Evolutionary conservation across 108 stramenopile species (phyloP).

Genomic region (Cyclotella baltica): DNA sequence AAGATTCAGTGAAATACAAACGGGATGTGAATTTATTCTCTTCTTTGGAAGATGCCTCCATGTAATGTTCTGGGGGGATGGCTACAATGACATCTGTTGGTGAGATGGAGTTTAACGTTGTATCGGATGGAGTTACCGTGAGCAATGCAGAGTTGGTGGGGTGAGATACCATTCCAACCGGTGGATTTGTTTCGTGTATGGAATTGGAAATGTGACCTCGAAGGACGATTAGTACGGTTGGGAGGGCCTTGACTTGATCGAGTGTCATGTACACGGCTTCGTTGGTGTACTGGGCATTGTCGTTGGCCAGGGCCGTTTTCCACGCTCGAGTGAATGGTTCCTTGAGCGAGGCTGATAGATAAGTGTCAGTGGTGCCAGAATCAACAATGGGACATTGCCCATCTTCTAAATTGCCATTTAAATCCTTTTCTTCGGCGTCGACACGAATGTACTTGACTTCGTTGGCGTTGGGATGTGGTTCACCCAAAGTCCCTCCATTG

Average conservation of each 20-base stretch:
- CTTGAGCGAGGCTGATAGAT: conserved; percentile 34
- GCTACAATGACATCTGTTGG: conserved; percentile 75
- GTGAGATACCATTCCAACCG: conserved; percentile 38
- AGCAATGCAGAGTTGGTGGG: conserved; percentile 31
- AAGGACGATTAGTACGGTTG: conserved; percentile 72
- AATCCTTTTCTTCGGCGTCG: conserved; percentile 18
- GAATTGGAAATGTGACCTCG: conserved; percentile 23
- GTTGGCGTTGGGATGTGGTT: not conserved
- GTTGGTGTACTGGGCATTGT: conserved; percentile 41
- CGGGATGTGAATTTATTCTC: conserved; percentile 55
- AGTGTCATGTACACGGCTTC: conserved; percentile 48
- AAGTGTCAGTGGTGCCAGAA: conserved; percentile 66
- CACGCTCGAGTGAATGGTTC: conserved; percentile 40
- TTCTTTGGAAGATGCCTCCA: conserved; percentile 65
- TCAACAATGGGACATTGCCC: conserved; percentile 53
- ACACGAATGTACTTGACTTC: conserved; percentile 20
- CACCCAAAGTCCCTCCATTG: conserved; percentile 46
- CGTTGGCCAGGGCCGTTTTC: conserved; percentile 11
- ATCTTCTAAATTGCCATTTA: conserved; percentile 18
- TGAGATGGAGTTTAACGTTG: not conserved
- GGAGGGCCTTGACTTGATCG: conserved; percentile 65
- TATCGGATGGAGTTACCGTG: conserved; percentile 7
- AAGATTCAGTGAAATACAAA: conserved; percentile 79
- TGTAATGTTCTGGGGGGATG: conserved; percentile 81
- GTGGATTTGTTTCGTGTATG: not conserved